These are phyloP conservation scores for Penicillium sp. DNA, from an alignment of 2,329 filamentous ascomycete genomes.

Conservation along the genomic window DNA sequence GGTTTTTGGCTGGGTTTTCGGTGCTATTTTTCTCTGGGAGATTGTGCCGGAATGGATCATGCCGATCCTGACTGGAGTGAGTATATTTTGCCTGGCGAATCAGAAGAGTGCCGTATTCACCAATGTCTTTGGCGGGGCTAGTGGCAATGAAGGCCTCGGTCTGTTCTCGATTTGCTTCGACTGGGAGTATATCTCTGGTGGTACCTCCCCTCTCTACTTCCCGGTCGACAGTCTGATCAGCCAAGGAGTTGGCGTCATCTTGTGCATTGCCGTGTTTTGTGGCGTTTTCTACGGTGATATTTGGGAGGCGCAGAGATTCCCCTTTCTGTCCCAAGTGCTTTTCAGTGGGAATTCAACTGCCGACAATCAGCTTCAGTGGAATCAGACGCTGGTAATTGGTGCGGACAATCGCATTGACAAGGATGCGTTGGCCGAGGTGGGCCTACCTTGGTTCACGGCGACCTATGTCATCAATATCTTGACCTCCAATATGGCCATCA, in stretches of 20 bases:
- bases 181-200: constrained; percentile 46
- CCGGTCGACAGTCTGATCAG: constrained; percentile 43
- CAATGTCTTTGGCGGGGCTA: constrained; percentile 52
- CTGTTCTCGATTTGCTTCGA: constrained; percentile 36
- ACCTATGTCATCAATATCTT: constrained; percentile 44
- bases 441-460: constrained; percentile 45
- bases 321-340: constrained; percentile 45
- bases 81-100: constrained; percentile 49
- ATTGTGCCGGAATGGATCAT: constrained; percentile 39
- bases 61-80: constrained; percentile 43
- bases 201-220: constrained; percentile 36
- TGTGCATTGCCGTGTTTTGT: constrained; percentile 39
- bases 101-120: constrained; percentile 46
- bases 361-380: constrained; percentile 39
- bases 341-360: constrained; percentile 41
- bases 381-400: constrained; percentile 46
- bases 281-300: constrained; percentile 46
- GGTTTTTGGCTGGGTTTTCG: constrained; percentile 32
- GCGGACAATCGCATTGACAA: constrained; percentile 40
- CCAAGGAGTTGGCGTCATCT: constrained; percentile 39
- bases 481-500: constrained; percentile 48
- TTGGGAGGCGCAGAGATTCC: constrained; percentile 40
- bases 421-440: constrained; percentile 33
- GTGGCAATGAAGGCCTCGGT: constrained; percentile 48
- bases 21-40: constrained; percentile 48